Conservation (phyloP, 2,329 filamentous ascomycete species). For the Metarhizium sp. region DNA sequence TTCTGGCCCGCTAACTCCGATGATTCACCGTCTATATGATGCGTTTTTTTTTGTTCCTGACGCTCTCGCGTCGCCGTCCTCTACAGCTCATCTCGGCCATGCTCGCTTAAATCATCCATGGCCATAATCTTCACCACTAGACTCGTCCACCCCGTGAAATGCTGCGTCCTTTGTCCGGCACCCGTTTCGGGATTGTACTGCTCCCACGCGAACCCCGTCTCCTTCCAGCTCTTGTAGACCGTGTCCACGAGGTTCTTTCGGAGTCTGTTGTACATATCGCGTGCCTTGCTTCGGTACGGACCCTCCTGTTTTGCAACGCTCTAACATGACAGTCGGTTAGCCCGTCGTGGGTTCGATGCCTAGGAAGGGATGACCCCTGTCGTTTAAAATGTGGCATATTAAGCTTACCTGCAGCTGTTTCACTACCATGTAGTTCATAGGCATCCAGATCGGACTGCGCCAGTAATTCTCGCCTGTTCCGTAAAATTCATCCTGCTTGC, state of each 20-base stretch:
- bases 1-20: background rate
- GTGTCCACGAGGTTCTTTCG: constrained; percentile 82
- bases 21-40: background rate
- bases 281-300: constrained; percentile 59
- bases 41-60: background rate
- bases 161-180: constrained; percentile 87
- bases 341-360: background rate
- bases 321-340: constrained; percentile 27
- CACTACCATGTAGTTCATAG: constrained; percentile 86
- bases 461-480: constrained; percentile 95
- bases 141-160: constrained; percentile 99
- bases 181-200: constrained; percentile 95
- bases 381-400: background rate
- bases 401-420: constrained; percentile 66
- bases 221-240: constrained; percentile 77
- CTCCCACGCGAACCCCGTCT: constrained; percentile 96
- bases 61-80: background rate
- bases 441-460: constrained; percentile 90
- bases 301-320: constrained; percentile 56
- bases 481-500: constrained; percentile 73
- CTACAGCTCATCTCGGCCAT: constrained; percentile 38
- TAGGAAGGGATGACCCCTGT: background rate
- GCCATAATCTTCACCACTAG: constrained; percentile 95
- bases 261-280: constrained; percentile 65
- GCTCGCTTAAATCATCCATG: constrained; percentile 61